phyloP scores from a whole-genome alignment of 768 basidiomycete species.

The Podaxis sp. region DNA sequence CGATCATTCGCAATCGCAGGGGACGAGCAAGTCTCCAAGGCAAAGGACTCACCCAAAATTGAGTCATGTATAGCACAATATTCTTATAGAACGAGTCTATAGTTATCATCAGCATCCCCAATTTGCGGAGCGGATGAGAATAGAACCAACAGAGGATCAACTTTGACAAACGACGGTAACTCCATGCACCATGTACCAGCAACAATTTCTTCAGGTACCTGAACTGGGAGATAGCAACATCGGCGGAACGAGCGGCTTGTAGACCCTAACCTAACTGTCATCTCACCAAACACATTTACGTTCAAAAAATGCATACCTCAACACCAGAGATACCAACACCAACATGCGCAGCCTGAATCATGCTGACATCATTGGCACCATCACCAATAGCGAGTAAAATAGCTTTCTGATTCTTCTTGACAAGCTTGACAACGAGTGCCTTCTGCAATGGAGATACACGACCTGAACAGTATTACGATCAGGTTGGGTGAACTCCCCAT shows the following conservation, averaged over 20 bases:
- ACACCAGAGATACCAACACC: constrained; percentile 98
- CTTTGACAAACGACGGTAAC: constrained; percentile 92
- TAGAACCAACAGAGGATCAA: constrained; percentile 83
- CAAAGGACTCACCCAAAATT: constrained; percentile 79
- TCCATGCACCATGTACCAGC: constrained; percentile 98
- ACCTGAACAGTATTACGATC: constrained; percentile 42
- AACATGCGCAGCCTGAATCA: constrained; percentile 99
- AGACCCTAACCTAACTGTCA: constrained; percentile 60
- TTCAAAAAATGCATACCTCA: constrained; percentile 52
- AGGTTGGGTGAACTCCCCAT: background rate
- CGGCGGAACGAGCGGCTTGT: constrained; percentile 97
- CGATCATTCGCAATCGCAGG: background rate
- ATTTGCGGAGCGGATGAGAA: background rate
- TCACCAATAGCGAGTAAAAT: constrained; percentile 97
- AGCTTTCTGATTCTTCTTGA: constrained; percentile 93
- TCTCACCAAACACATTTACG: background rate
- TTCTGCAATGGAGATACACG: constrained; percentile 98
- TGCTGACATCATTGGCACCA: constrained; percentile 97
- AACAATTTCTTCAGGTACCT: constrained; percentile 91
- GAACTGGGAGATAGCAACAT: constrained; percentile 98
- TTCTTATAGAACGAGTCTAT: constrained; percentile 99
- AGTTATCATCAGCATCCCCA: constrained; percentile 10
- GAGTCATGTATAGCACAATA: constrained; percentile 96
- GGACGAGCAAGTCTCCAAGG: background rate
- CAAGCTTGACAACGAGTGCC: constrained; percentile 96